These are phyloP conservation scores for Moricandia moricandioides DNA, from an alignment of 345 rosid species.

Conservation along the genomic window DNA sequence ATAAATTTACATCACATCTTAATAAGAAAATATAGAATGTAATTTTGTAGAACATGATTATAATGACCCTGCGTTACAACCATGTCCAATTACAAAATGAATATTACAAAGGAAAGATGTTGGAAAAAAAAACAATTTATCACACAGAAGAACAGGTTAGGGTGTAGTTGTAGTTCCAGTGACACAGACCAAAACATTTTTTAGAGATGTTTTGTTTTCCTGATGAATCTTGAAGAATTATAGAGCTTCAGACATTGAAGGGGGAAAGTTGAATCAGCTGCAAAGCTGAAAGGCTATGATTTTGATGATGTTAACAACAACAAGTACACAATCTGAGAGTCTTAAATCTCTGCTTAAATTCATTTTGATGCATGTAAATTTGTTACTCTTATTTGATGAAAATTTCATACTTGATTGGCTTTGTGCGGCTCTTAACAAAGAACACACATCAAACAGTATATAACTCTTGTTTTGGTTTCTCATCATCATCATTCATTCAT, in stretches of 20 bases:
- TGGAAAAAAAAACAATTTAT: not conserved
- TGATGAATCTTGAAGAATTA: slow-evolving; percentile 37
- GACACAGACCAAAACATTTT: no score
- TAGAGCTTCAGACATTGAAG: slow-evolving; percentile 52
- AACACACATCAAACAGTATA: no score
- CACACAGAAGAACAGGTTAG: not conserved
- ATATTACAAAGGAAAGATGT: not conserved
- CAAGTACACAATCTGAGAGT: slow-evolving; percentile 34
- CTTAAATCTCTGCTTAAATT: no score
- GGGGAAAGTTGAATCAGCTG: slow-evolving; percentile 53
- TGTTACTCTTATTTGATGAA: no score
- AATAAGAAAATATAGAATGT: not conserved
- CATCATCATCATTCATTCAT: no score
- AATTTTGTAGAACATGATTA: not conserved
- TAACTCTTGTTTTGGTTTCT: no score
- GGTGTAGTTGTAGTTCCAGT: not conserved
- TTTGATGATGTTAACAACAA: slow-evolving; percentile 43
- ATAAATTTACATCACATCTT: not conserved
- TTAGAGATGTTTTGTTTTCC: no score
- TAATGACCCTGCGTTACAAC: not conserved
- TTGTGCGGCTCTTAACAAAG: no score
- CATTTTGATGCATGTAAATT: no score
- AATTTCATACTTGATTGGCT: no score
- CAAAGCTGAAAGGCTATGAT: slow-evolving; percentile 46
- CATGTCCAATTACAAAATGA: not conserved